phyloP scores from a whole-genome alignment of 306 rosid genomes.

The Vigna unguiculata region DNA sequence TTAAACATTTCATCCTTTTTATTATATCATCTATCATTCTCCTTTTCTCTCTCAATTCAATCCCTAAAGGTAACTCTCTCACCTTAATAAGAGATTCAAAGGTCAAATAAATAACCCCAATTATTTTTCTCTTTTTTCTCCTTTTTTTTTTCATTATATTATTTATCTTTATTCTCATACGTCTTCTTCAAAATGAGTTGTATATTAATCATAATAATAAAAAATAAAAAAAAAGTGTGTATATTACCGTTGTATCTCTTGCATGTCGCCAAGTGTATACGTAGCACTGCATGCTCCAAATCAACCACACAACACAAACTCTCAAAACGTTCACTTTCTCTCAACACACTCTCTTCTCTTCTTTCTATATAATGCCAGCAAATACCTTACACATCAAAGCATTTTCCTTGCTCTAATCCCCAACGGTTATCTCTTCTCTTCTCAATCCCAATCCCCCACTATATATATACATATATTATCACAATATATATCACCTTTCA shows the following conservation, averaged over 20 bases:
- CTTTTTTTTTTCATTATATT: not conserved
- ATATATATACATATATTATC: constrained; percentile 27
- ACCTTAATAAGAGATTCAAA: not conserved
- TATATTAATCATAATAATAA: not conserved
- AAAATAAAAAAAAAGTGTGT: not conserved
- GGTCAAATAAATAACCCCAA: not conserved
- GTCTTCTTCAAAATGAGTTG: not conserved
- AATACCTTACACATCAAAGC: not conserved
- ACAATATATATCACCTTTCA: not conserved
- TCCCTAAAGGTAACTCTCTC: too few relatives aligned
- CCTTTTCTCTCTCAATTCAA: too few relatives aligned
- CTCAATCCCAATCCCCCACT: not conserved
- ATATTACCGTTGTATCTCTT: constrained; percentile 1
- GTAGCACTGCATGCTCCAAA: not conserved
- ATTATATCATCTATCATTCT: not conserved
- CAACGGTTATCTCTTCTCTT: constrained; percentile 52
- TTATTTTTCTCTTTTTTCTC: too few relatives aligned
- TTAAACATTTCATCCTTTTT: not conserved
- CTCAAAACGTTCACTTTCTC: not conserved
- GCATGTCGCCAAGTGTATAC: constrained; percentile 19
- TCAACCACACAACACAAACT: not conserved
- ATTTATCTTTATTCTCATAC: not conserved
- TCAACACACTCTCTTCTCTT: not conserved
- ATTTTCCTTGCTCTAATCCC: constrained; percentile 39
- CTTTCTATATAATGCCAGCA: constrained; percentile 22